Base-by-base conservation (phyloP, 2,329 filamentous ascomycete species). In the Claviceps citrina region DNA sequence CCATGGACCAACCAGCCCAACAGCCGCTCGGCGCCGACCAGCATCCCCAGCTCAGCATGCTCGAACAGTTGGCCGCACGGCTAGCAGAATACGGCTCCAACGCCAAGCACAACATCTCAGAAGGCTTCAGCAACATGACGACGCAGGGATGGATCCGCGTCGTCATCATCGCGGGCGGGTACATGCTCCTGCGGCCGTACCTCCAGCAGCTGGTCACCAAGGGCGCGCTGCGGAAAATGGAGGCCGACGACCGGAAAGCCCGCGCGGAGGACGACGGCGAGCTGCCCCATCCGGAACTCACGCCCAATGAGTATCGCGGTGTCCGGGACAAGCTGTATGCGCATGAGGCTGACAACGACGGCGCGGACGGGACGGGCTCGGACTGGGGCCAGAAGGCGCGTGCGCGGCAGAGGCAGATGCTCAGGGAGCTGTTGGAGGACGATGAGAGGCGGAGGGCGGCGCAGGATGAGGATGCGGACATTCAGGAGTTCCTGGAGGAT, bases 151-250 rank as follows among this genome's bases (percentile, higher is more conserved):
- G 70, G 66, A 68, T 91, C 50, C 81, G 84, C 36, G 68, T 91
- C 43, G 60, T 84, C 48, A 68, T 76, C 48, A 71, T 85, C 45
- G 71, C 85, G 16, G 74, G 84, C 51, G 78, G 73, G 41, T 93
- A 89, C 64, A 55, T 78, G 47, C 70, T 91, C 39, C 52, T 85
- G 19, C 76, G 84, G 1, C 83, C 83, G 0, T 85, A 84, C 56
- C 58, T 87, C 38, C 68, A 87, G 52, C 80, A 79, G 53, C 59
- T 76, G 28, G 76, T 76, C 49, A 73, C 69, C 44, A 74, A 72
- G 51, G 60, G 69, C 46, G 76, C 83, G 53, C 72, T 77, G 56
- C 69, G 69, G 51, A 67, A 78, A 54, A 66, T 81, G 53, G 76
- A 78, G 50, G 67, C 77, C 51, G 68, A 73, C 46, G 65, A 67